Evolutionary conservation across 345 rosid species (phyloP).

Genomic region (Camelina neglecta): DNA sequence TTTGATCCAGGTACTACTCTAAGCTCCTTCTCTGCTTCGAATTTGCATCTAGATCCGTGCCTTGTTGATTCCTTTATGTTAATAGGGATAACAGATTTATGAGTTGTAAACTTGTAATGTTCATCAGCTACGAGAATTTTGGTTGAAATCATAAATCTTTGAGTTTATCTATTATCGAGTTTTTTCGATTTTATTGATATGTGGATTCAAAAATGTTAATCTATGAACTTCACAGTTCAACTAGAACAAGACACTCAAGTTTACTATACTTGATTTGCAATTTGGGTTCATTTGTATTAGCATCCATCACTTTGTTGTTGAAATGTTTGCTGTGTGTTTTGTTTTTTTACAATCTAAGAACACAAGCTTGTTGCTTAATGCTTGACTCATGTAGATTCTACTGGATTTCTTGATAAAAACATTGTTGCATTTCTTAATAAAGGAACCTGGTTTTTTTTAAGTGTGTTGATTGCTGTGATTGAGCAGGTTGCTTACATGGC

Average conservation of each 20-base stretch:
- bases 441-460: background rate
- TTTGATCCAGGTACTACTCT: slow-evolving; percentile 63
- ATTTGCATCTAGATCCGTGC: background rate
- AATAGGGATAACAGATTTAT: background rate
- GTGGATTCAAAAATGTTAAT: background rate
- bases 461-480: slow-evolving; percentile 19
- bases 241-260: background rate
- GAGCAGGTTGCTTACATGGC: slow-evolving; percentile 88
- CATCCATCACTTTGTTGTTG: slow-evolving; percentile 2
- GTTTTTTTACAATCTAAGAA: background rate
- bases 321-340: background rate
- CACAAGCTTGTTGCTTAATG: background rate
- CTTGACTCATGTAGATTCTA: background rate
- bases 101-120: slow-evolving; percentile 4
- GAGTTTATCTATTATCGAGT: background rate
- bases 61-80: background rate
- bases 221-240: background rate
- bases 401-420: background rate
- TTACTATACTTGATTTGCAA: background rate
- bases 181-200: no score
- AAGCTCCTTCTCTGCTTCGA: background rate
- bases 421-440: background rate
- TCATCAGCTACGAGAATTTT: background rate
- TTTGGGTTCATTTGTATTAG: background rate
- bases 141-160: background rate